Percentiles rank a stretch among this genome's conserved stretches.
Evolutionary conservation across 305 asterid species (phyloP).

Genomic region (Solanum chacoense): DNA sequence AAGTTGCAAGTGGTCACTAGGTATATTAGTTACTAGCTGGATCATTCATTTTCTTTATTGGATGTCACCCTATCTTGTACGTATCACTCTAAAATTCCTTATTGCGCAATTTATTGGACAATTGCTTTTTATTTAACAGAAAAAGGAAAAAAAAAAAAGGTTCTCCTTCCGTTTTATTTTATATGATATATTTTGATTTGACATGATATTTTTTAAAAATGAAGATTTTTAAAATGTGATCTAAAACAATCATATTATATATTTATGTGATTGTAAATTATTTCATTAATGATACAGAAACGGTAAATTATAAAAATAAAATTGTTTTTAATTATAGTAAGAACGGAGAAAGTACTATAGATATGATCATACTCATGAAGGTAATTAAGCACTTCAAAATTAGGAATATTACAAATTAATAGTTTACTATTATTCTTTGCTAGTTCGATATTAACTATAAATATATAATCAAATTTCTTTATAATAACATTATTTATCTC

Average conservation of each 20-base stretch:
- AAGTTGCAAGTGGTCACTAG: not conserved
- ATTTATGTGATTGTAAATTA: not conserved
- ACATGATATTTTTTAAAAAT: too few species aligned
- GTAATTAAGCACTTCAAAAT: not conserved
- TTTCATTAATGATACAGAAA: not conserved
- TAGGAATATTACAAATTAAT: not conserved
- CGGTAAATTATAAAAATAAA: too few species aligned
- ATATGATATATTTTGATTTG: too few species aligned
- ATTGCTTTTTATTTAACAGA: not conserved
- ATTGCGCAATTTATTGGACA: not conserved
- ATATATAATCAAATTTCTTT: not conserved
- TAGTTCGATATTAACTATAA: not conserved
- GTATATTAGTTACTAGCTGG: not conserved
- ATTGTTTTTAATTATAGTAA: too few species aligned
- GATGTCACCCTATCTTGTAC: not conserved
- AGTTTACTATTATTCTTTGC: not conserved
- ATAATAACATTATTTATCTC: not conserved
- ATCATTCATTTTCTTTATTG: not conserved
- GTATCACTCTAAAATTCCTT: not conserved
- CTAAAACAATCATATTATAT: not conserved
- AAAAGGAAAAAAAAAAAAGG: not conserved
- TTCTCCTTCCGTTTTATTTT: too few species aligned
- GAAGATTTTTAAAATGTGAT: too few species aligned
- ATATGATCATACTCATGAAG: not conserved
- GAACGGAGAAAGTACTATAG: not conserved